These are phyloP conservation scores for Xerocomellus intermedius DNA, from an alignment of 768 basidiomycete species.

Conservation along the genomic window DNA sequence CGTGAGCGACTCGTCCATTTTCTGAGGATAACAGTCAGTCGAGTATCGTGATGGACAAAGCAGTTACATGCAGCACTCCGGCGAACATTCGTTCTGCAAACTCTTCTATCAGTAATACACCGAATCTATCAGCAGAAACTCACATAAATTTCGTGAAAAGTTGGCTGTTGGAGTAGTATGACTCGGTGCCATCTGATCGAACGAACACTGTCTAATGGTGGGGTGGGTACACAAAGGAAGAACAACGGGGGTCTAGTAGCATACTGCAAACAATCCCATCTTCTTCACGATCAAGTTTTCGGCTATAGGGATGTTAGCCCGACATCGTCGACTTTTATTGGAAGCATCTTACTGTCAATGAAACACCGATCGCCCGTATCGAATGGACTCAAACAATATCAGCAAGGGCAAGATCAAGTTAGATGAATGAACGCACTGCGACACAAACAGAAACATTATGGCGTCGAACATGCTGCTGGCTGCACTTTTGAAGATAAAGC, in stretches of 20 bases:
- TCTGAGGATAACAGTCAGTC: slow-evolving; percentile 36
- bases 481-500: slow-evolving; percentile 78
- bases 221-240: background rate
- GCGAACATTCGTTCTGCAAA: slow-evolving; percentile 61
- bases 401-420: slow-evolving; percentile 1
- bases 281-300: slow-evolving; percentile 77
- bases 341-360: slow-evolving; percentile 49
- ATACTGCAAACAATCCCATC: slow-evolving; percentile 74
- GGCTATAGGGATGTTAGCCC: slow-evolving; percentile 35
- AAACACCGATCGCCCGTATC: slow-evolving; percentile 84
- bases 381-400: slow-evolving; percentile 51
- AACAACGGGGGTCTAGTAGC: slow-evolving; percentile 10
- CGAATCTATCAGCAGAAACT: slow-evolving; percentile 19
- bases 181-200: slow-evolving; percentile 72
- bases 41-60: background rate
- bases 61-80: slow-evolving; percentile 56
- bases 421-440: slow-evolving; percentile 56
- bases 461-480: slow-evolving; percentile 74
- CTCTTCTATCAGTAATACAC: background rate
- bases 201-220: slow-evolving; percentile 58
- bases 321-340: background rate
- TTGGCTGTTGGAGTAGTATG: slow-evolving; percentile 80
- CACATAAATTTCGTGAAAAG: slow-evolving; percentile 75
- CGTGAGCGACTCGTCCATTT: slow-evolving; percentile 64
- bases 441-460: slow-evolving; percentile 80